These are phyloP conservation scores for Salix suchowensis DNA, from an alignment of 345 rosid species.

Conservation along the genomic window DNA sequence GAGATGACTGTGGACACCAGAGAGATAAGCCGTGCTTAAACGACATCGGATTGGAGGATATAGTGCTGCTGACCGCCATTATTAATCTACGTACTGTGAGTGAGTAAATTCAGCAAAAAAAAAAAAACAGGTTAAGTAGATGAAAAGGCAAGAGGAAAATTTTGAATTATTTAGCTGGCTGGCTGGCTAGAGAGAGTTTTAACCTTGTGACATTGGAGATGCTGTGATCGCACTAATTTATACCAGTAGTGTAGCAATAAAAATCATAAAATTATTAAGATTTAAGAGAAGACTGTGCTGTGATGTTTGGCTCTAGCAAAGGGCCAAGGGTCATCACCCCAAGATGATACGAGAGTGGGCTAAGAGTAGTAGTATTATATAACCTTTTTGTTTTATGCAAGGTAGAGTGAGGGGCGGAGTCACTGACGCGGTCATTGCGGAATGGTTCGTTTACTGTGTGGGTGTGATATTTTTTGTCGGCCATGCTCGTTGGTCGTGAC, in stretches of 20 bases:
- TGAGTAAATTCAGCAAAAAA: not conserved
- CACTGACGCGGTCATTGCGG: no score
- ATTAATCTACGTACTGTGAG: constrained; percentile 42
- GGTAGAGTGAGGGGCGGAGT: no score
- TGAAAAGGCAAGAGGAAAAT: not conserved
- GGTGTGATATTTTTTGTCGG: no score
- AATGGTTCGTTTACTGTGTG: no score
- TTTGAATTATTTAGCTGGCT: no score
- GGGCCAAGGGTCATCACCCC: not conserved
- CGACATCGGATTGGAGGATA: constrained; percentile 40
- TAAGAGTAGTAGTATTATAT: no score
- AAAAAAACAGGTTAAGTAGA: not conserved
- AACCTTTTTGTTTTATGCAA: no score
- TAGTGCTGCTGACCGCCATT: constrained; percentile 41
- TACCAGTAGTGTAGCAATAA: no score
- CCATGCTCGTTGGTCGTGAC: no score
- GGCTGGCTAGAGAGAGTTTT: not conserved
- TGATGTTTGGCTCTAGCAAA: not conserved
- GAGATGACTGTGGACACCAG: constrained; percentile 42
- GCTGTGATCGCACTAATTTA: no score
- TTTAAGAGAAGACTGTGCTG: not conserved
- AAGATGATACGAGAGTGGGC: no score
- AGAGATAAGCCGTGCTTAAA: constrained; percentile 56
- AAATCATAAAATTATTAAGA: no score
- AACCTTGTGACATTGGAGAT: not conserved